Evolutionary conservation across 257 asterid genomes (phyloP), one percentile per base, ranked within the genome.

Genomic region (Solanum virginianum): DNA sequence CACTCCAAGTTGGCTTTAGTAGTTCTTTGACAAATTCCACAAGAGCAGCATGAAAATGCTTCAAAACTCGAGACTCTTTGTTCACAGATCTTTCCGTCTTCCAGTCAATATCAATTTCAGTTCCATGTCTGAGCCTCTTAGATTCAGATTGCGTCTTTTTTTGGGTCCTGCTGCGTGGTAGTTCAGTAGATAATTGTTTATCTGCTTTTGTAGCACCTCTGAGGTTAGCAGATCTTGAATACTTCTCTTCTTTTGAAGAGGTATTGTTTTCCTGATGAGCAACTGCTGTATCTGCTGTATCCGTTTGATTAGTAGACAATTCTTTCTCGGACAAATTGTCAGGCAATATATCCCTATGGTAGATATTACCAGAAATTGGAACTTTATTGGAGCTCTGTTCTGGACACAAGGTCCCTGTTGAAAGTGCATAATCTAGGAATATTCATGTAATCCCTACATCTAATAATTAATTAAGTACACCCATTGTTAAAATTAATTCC

Each of bases 1-100:
- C 89, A 3, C 88, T 90, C 99, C 98, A 96, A 53, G 92, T 88
- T 82, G 98, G 99, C 85, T 83, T 94, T 84, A 96, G 84, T 89
- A 96, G 88, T 49, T 95, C 98, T 84, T 96, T 96, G 74, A 96
- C 89, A 86, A 84, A 89, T 24, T 94, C 99, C 69, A 94, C 91
- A 80, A 96, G 96, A 60, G 94, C 93, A 41, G 92, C 83, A 68
- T 90, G 95, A 85, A 96, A 94, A 75, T 81, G 66, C 81, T 91
- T 95, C 80, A 87, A 18, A 63, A 91, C 90, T 87, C 87, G 92
- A 8, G 93, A 86, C 45, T 91, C 95, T 85, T 80, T 88, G 72
- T 86, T 89, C 81, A 75, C 53, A 17, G 84, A 85, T 47, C 69
- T 90, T 47, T 86, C 91, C 80, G 68, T 84, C 88, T 90, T 86